Evolutionary conservation across 768 basidiomycete species (phyloP).

Genomic region (Lentinula raphanica): DNA sequence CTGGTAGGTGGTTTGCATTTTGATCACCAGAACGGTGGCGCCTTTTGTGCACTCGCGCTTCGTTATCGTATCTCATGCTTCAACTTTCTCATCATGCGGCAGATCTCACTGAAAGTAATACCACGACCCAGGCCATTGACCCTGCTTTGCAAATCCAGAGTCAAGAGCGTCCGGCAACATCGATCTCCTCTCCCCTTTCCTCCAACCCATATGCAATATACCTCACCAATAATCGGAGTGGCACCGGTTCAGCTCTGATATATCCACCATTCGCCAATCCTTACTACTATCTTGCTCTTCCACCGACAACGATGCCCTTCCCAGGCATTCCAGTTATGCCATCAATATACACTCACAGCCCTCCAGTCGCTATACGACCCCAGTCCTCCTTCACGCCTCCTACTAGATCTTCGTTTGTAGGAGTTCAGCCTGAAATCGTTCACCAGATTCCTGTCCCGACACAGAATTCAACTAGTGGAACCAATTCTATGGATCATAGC

Average conservation of each 20-base stretch:
- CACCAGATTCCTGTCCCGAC: slow-evolving; percentile 30
- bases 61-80: background rate
- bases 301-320: background rate
- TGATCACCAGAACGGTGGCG: too few species aligned
- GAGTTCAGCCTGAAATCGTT: slow-evolving; percentile 11
- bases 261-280: slow-evolving; percentile 34
- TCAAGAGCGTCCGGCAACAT: slow-evolving; percentile 11
- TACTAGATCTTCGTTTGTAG: background rate
- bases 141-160: background rate
- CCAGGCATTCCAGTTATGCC: slow-evolving; percentile 5
- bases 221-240: slow-evolving; percentile 9
- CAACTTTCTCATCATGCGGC: background rate
- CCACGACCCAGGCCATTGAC: background rate
- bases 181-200: slow-evolving; percentile 8
- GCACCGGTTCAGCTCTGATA: slow-evolving; percentile 28
- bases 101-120: background rate
- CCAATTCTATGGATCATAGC: too few species aligned
- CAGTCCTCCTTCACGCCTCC: slow-evolving; percentile 15
- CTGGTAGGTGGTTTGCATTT: background rate
- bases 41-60: too few species aligned
- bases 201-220: slow-evolving; percentile 16
- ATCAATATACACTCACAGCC: background rate
- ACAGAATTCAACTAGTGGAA: slow-evolving; percentile 10
- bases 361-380: background rate
- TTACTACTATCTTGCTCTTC: background rate